Evolutionary conservation across 2,329 filamentous ascomycete genomes (phyloP), one percentile per base, ranked within the genome.

Genomic region (Knufia petricola): DNA sequence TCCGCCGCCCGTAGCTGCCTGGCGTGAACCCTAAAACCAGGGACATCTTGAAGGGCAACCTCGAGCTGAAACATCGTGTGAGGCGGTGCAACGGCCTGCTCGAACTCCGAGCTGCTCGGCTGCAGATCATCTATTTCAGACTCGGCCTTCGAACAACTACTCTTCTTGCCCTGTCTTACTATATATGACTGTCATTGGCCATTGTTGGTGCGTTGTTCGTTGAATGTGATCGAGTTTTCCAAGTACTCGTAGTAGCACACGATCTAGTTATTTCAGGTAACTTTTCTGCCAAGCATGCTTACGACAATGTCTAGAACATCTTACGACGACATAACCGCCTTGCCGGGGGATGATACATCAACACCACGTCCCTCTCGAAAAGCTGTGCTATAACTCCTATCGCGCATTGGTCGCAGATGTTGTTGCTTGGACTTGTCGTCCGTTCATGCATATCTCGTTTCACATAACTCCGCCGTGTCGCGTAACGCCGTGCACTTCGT

Each of bases 401-500:
- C 6, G 6, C 6, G 26, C 26, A 12, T 28, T n/a, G n/a, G n/a
- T n/a, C n/a, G n/a, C n/a, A n/a, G n/a, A n/a, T n/a, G n/a, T 42
- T 10, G 13, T 24, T 30, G 24, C 6, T 21, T 15, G 19, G n/a
- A 10, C 19, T 4, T 32, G 26, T 46, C 30, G 32, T n/a, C 31
- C 44, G n/a, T 30, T n/a, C 44, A 13, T 32, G 19, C 41, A 32
- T 44, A n/a, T 44, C 44, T 47, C 44, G 19, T 47, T 13, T 39
- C 32, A 39, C 44, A 47, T 38, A 47, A 38, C 34, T 47, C 44
- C 44, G 38, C 23, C 10, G 34, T 47, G 30, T 39, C 4, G 19
- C 28, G 19, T 32, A 44, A 44, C 17, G 17, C 28, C 41, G 31
- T 20, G 28, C 24, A 20, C 13, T 44, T 30, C 23, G 10, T 32